Conservation (phyloP, 2,329 filamentous ascomycete genomes). For the Aspergillus japonicus region DNA sequence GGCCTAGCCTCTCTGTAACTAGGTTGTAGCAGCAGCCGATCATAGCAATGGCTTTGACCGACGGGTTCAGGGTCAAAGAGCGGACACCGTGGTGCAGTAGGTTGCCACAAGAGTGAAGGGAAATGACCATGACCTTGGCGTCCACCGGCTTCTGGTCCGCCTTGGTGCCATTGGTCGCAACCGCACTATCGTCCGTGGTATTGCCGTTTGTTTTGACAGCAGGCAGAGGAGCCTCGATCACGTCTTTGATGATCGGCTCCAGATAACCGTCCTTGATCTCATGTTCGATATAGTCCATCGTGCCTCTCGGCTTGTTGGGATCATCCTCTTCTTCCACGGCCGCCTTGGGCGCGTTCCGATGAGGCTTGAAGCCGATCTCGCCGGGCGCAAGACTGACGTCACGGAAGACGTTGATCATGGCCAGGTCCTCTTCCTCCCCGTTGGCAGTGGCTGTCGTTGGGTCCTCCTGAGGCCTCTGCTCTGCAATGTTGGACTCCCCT, state of each 20-base stretch:
- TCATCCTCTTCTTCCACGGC: conserved; percentile 13
- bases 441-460: conserved; percentile 9
- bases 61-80: conserved; percentile 78
- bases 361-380: conserved; percentile 25
- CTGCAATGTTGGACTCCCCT: neutral
- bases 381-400: conserved; percentile 34
- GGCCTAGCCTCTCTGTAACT: conserved; percentile 82
- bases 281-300: conserved; percentile 46
- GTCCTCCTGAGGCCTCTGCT: conserved; percentile 3
- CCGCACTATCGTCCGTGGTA: neutral
- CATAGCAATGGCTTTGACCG: conserved; percentile 86
- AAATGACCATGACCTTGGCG: conserved; percentile 73
- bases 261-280: conserved; percentile 46
- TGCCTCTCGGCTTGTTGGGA: conserved; percentile 27
- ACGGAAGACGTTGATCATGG: conserved; percentile 34
- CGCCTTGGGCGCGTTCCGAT: conserved; percentile 11
- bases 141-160: conserved; percentile 15
- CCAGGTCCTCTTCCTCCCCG: conserved; percentile 25
- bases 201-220: neutral
- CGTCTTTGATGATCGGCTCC: conserved; percentile 40
- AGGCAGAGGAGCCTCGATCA: conserved; percentile 25
- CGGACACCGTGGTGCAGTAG: conserved; percentile 92
- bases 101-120: conserved; percentile 95
- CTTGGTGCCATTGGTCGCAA: neutral
- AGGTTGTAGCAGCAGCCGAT: conserved; percentile 99